Percentiles rank a stretch among this genome's conserved stretches.
These are phyloP conservation scores for Phytophthora melonis DNA, from an alignment of 352 stramenopile species.

Conservation along the genomic window DNA sequence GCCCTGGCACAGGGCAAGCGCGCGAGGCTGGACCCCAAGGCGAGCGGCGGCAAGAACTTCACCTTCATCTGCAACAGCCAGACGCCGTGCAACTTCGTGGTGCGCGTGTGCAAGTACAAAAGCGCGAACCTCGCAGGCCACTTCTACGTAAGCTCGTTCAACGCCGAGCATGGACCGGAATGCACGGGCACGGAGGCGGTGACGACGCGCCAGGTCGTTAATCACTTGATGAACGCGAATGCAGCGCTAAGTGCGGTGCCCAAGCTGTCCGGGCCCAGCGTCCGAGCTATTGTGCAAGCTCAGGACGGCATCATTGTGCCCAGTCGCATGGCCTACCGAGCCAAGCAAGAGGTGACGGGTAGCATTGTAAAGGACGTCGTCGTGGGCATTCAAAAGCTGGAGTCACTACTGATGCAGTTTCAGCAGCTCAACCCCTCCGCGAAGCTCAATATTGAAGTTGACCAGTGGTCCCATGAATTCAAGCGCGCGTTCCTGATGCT, in stretches of 20 bases:
- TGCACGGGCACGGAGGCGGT: constrained; percentile 48
- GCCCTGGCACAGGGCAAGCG: constrained; percentile 59
- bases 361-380: constrained; percentile 44
- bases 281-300: constrained; percentile 48
- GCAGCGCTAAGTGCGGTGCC: constrained; percentile 37
- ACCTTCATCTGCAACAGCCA: constrained; percentile 56
- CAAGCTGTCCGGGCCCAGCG: constrained; percentile 45
- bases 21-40: constrained; percentile 42
- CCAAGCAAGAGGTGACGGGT: constrained; percentile 37
- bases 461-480: constrained; percentile 45
- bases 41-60: constrained; percentile 64
- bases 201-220: constrained; percentile 55
- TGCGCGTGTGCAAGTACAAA: constrained; percentile 49
- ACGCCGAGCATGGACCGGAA: constrained; percentile 38
- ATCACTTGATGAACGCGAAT: constrained; percentile 41
- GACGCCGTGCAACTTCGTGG: constrained; percentile 53
- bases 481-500: constrained; percentile 58
- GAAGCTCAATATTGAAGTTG: constrained; percentile 42
- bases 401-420: constrained; percentile 57
- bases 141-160: constrained; percentile 53
- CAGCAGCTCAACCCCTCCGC: constrained; percentile 46
- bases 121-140: constrained; percentile 33
- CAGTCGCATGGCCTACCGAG: constrained; percentile 51
- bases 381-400: constrained; percentile 54
- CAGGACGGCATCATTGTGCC: constrained; percentile 51